Evolutionary conservation across 2,329 filamentous ascomycete genomes (phyloP).

Genomic region (Drechmeria coniospora): DNA sequence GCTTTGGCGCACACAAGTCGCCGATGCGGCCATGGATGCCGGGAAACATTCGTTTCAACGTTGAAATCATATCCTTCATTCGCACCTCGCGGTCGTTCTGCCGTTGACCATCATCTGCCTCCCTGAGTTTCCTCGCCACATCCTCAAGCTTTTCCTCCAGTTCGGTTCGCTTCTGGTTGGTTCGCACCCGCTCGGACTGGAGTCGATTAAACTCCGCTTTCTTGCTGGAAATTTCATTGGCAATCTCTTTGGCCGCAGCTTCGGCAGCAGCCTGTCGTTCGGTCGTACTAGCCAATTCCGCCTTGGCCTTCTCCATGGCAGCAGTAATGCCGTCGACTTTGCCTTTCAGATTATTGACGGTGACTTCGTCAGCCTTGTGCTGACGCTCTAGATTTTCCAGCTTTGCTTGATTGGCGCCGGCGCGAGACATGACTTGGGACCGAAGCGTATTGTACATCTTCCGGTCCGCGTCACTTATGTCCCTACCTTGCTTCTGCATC

Average conservation of each 20-base stretch:
- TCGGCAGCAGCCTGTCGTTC: constrained; percentile 53
- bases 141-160: constrained; percentile 84
- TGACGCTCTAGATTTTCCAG: constrained; percentile 79
- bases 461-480: constrained; percentile 71
- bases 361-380: constrained; percentile 80
- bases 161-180: constrained; percentile 70
- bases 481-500: constrained; percentile 72
- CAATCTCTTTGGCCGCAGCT: constrained; percentile 48
- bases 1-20: constrained; percentile 87
- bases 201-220: constrained; percentile 82
- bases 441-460: constrained; percentile 79
- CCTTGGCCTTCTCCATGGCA: constrained; percentile 56
- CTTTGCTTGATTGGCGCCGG: constrained; percentile 65
- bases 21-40: constrained; percentile 83
- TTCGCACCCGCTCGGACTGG: constrained; percentile 67
- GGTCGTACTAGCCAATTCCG: constrained; percentile 52
- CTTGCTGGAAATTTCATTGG: constrained; percentile 66
- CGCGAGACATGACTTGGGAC: constrained; percentile 70
- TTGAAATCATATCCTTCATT: constrained; percentile 69
- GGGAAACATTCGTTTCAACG: constrained; percentile 79
- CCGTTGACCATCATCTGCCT: constrained; percentile 71
- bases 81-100: constrained; percentile 70
- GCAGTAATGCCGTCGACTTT: constrained; percentile 70
- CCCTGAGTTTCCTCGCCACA: constrained; percentile 62
- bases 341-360: constrained; percentile 74